Base-by-base conservation (phyloP, 257 asterid genomes). In the Nicotiana knightiana region DNA sequence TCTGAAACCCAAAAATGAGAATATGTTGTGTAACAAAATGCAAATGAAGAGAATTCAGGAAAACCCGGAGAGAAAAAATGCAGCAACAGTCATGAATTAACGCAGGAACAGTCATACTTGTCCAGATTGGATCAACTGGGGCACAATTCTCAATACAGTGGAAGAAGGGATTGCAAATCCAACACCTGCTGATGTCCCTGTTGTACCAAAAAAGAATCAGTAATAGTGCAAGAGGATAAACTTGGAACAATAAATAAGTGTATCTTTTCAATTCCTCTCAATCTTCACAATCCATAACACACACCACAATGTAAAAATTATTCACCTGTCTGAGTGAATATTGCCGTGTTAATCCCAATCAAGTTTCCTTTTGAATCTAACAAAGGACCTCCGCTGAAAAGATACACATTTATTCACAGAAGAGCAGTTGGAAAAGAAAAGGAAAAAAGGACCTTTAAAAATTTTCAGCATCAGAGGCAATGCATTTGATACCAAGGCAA, bases 141-240 rank as follows among this genome's bases (percentile, higher is more conserved):
- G 99, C 46, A 94, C 98, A 82, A 94, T 93, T 89, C 91, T 96
- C 57, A 83, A 86, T 85, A 96, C 97, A 17, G 97, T 93, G 58
- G 98, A 91, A 33, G 98, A 94, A 79, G 99, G 98, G 82, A 96
- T 96, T 37, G 97, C 98, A 51, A 96, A 96, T 66, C 99, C 99
- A 9, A 96, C 97, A 64, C 99, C 99, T 28, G 98, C 98, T 26
- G 99, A 96, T 64, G 99, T 93, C 83, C 99, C 99, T 96, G 90
- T 84, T 82, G 64, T 59, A 61, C 55, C 32, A 18, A 63, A 39
- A 43, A 62, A 59, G 64, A 79, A 13, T 62, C 21, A 79, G 59
- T 43, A 63, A 46, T 21, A 43, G 26, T 17, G 48, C 54, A 28
- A 63, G 21, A 26, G 51, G 10, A 64, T 26, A 32, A 80, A 62